phyloP scores from a whole-genome alignment of 2,329 filamentous ascomycete genomes.

The Penicillium sclerotigenum region DNA sequence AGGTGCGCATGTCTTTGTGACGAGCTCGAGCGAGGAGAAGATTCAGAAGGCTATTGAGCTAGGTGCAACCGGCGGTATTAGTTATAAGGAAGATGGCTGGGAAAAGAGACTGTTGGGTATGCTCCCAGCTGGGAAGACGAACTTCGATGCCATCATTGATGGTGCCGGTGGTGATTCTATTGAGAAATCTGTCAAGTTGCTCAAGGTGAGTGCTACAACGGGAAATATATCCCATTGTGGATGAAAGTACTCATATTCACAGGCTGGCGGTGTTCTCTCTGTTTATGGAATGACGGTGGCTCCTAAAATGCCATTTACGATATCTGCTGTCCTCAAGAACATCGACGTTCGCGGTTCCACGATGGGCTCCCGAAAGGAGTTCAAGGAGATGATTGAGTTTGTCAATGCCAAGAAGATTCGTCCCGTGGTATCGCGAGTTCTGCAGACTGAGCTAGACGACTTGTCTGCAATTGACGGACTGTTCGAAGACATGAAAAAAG shows the following conservation, averaged over 20 bases:
- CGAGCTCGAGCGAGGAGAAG: conserved; percentile 70
- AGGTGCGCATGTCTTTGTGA: conserved; percentile 78
- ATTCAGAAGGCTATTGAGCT: conserved; percentile 66
- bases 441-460: conserved; percentile 67
- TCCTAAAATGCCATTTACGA: conserved; percentile 82
- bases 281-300: conserved; percentile 87
- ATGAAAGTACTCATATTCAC: conserved; percentile 13
- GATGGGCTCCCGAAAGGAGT: conserved; percentile 89
- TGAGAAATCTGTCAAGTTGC: conserved; percentile 61
- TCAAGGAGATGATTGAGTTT: conserved; percentile 84
- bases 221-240: background rate
- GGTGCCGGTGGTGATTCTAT: conserved; percentile 85
- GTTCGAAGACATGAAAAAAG: conserved; percentile 84
- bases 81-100: conserved; percentile 76
- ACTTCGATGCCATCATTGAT: conserved; percentile 81
- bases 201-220: conserved; percentile 56
- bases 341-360: conserved; percentile 82
- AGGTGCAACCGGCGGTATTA: conserved; percentile 78
- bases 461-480: conserved; percentile 74
- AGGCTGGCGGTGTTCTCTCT: conserved; percentile 75
- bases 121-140: conserved; percentile 62
- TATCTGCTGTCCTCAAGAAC: conserved; percentile 81
- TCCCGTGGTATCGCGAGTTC: conserved; percentile 72
- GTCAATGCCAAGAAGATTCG: conserved; percentile 68
- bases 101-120: conserved; percentile 65